A percentile compares a stretch with the other conserved stretches of the same genome.
Conservation (phyloP, 306 rosid species). For the Inga leiocalycina region DNA sequence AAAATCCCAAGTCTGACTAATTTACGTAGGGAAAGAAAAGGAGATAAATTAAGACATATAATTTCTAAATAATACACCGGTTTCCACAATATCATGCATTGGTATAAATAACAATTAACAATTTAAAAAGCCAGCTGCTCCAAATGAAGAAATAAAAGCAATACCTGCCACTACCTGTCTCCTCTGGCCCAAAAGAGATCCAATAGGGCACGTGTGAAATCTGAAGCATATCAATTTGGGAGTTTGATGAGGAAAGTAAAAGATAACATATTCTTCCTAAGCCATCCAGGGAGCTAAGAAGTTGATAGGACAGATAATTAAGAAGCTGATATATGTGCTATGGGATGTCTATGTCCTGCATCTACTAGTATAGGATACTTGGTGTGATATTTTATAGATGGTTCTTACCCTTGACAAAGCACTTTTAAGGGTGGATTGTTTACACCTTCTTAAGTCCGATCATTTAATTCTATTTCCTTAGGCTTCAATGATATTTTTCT, state of each 20-base stretch:
- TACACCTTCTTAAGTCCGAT: background rate
- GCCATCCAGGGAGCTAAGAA: conserved; percentile 12
- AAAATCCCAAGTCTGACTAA: no score
- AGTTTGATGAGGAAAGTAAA: conserved; percentile 15
- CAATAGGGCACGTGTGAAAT: background rate
- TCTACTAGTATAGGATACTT: background rate
- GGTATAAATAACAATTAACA: background rate
- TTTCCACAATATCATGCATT: no score
- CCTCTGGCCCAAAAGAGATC: background rate
- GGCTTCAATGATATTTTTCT: conserved; percentile 24
- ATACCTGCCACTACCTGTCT: background rate
- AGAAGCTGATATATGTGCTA: background rate
- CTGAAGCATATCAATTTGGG: conserved; percentile 7
- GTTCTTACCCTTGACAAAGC: background rate
- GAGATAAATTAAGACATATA: no score
- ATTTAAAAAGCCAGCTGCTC: conserved; percentile 9
- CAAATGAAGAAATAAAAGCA: background rate
- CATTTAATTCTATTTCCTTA: conserved; percentile 5
- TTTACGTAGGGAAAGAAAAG: no score
- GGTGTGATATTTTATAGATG: background rate
- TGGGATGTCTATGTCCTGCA: background rate
- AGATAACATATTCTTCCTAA: conserved; percentile 8
- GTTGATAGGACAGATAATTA: background rate
- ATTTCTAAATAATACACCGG: no score
- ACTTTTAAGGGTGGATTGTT: background rate